A percentile compares a stretch with the other conserved stretches of the same genome.
Evolutionary conservation across 2,329 filamentous ascomycete species (phyloP).

Genomic region (Ambrosiella beaveri): DNA sequence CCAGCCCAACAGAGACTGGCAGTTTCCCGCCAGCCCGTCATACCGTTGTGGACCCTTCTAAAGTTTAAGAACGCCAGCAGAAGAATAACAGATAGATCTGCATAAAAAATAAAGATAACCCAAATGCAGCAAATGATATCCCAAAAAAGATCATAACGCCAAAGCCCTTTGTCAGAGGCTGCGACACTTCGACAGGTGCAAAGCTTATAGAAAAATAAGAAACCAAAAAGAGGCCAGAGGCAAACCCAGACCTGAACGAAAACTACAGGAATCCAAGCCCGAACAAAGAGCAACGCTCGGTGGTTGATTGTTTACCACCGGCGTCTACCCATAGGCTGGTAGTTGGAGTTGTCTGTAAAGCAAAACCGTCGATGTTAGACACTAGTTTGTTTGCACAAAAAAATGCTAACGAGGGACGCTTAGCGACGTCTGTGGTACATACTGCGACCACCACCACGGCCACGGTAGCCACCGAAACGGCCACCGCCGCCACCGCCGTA

Average conservation of each 20-base stretch:
- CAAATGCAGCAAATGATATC: neutral
- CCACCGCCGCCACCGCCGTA: constrained; percentile 74
- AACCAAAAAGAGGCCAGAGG: neutral
- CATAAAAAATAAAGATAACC: neutral
- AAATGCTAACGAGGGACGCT: constrained; percentile 1
- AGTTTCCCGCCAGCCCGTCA: neutral
- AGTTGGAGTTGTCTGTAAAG: constrained; percentile 15
- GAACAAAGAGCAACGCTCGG: neutral
- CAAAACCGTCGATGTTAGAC: constrained; percentile 2
- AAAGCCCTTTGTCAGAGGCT: neutral
- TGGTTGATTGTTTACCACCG: neutral
- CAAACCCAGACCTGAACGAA: neutral
- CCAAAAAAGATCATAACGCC: constrained; percentile 9
- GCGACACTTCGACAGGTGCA: neutral
- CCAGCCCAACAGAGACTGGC: neutral
- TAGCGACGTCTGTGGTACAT: constrained; percentile 22
- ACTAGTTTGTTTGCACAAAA: constrained; percentile 6
- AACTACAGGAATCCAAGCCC: neutral
- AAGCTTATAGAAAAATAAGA: neutral
- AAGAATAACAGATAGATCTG: constrained; percentile 6
- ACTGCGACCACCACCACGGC: constrained; percentile 37
- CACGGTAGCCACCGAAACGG: constrained; percentile 55
- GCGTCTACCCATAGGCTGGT: constrained; percentile 7
- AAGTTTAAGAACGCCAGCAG: constrained; percentile 10
- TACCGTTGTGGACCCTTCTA: constrained; percentile 10